Evolutionary conservation across 139 green algal genomes (phyloP).

Genomic region (Penium margaritaceum): DNA sequence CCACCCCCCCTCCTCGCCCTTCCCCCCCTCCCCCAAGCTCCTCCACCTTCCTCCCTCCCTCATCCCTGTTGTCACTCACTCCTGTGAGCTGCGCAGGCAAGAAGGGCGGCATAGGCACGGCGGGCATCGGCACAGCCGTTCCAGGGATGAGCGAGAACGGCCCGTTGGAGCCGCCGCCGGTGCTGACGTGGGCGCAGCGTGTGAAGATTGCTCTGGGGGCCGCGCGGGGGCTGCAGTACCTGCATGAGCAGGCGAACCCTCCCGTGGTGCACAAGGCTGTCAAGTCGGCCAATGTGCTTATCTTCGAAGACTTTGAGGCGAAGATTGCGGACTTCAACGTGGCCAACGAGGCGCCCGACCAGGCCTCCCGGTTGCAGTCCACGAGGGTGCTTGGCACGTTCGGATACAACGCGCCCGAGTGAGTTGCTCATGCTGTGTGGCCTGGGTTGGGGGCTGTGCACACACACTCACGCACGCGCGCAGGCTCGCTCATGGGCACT

Average conservation of each 20-base stretch:
- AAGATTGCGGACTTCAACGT: slow-evolving; percentile 45
- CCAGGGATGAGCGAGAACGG: slow-evolving; percentile 32
- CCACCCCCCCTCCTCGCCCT: neutral
- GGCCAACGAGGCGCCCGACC: slow-evolving; percentile 34
- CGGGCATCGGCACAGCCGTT: no score
- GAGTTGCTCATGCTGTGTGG: neutral
- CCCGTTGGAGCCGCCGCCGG: slow-evolving; percentile 10
- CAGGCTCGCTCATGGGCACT: neutral
- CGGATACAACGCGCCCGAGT: slow-evolving; percentile 44
- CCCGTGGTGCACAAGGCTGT: slow-evolving; percentile 39
- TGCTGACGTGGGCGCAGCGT: slow-evolving; percentile 24
- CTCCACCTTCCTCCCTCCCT: neutral
- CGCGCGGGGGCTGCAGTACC: slow-evolving; percentile 40
- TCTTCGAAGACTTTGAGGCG: slow-evolving; percentile 34
- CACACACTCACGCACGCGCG: neutral
- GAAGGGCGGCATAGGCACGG: neutral
- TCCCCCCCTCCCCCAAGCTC: neutral
- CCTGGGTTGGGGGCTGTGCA: neutral
- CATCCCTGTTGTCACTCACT: neutral
- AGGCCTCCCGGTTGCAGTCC: slow-evolving; percentile 36
- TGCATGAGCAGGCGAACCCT: slow-evolving; percentile 41
- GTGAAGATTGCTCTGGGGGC: slow-evolving; percentile 42
- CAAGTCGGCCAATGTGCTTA: slow-evolving; percentile 39
- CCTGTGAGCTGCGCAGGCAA: neutral
- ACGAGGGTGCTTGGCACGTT: slow-evolving; percentile 45